Percentiles rank a stretch among this genome's conserved stretches.
Conservation (phyloP, 2,329 filamentous ascomycete species). For the Talaromyces rugulosus region DNA sequence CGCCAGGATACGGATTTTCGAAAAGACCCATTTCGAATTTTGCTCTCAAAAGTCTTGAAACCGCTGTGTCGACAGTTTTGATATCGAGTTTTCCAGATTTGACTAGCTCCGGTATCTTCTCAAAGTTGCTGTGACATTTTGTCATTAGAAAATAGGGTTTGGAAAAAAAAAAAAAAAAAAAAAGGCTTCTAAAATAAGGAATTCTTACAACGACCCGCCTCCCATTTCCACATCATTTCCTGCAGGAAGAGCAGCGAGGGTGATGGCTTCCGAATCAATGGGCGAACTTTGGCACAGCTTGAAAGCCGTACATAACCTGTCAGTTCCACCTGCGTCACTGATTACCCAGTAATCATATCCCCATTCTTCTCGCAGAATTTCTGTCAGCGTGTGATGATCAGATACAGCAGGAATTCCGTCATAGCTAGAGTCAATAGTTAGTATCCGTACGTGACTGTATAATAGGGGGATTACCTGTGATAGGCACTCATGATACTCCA, state of each 20-base stretch:
- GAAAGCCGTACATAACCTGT: slow-evolving; percentile 62
- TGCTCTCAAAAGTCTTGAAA: slow-evolving; percentile 59
- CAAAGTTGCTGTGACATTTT: slow-evolving; percentile 49
- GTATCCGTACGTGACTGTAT: neutral
- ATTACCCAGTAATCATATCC: slow-evolving; percentile 65
- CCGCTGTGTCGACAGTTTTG: slow-evolving; percentile 60
- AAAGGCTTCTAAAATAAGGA: neutral
- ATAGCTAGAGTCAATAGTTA: slow-evolving; percentile 39
- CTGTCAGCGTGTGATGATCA: slow-evolving; percentile 61
- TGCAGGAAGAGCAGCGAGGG: slow-evolving; percentile 59
- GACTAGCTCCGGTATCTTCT: slow-evolving; percentile 62
- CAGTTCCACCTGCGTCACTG: slow-evolving; percentile 66
- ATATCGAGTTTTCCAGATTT: slow-evolving; percentile 58
- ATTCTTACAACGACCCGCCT: slow-evolving; percentile 58
- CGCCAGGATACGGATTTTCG: slow-evolving; percentile 62
- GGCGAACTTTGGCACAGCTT: slow-evolving; percentile 58
- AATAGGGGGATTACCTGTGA: slow-evolving; percentile 45
- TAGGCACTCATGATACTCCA: slow-evolving; percentile 71
- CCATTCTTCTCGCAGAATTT: slow-evolving; percentile 68
- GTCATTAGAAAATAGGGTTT: neutral
- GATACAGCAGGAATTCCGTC: slow-evolving; percentile 67
- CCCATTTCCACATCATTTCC: slow-evolving; percentile 74
- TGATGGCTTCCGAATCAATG: slow-evolving; percentile 63
- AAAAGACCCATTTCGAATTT: slow-evolving; percentile 70
- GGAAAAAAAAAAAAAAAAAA: neutral